Evolutionary conservation across 2,329 filamentous ascomycete species (phyloP).

Genomic region (Apiospora phragmitis): DNA sequence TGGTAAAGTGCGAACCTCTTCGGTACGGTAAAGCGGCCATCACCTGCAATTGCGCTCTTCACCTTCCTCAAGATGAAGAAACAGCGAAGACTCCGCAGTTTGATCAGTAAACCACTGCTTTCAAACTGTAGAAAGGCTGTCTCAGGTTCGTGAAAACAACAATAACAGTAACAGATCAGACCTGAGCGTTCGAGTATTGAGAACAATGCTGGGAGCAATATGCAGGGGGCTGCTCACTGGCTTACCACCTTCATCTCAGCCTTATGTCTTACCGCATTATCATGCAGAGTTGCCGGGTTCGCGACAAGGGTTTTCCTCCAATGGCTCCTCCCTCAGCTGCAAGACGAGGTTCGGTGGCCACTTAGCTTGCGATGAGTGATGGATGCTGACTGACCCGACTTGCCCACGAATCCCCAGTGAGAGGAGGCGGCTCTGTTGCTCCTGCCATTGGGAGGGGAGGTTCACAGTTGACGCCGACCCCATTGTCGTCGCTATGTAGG

Average conservation of each 20-base stretch:
- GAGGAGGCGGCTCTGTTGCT: neutral
- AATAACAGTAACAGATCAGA: neutral
- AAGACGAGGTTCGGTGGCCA: neutral
- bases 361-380: neutral
- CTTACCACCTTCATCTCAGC: neutral
- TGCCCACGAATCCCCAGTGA: neutral
- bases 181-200: neutral
- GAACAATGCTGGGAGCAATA: neutral
- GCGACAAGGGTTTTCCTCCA: neutral
- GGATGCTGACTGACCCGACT: neutral
- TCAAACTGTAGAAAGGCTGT: too few relatives aligned
- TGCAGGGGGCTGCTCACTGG: neutral
- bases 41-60: neutral
- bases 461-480: neutral
- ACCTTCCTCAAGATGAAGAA: neutral
- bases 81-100: neutral
- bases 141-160: too few relatives aligned
- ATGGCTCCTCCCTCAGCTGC: neutral
- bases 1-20: neutral
- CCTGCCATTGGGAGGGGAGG: neutral
- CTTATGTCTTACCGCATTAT: conserved; percentile 4
- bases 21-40: neutral
- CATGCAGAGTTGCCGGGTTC: neutral
- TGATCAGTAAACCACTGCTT: too few relatives aligned
- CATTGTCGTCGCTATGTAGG: neutral